Conservation (phyloP, 208 protist genomes). For the Leishmania amazonensis region DNA sequence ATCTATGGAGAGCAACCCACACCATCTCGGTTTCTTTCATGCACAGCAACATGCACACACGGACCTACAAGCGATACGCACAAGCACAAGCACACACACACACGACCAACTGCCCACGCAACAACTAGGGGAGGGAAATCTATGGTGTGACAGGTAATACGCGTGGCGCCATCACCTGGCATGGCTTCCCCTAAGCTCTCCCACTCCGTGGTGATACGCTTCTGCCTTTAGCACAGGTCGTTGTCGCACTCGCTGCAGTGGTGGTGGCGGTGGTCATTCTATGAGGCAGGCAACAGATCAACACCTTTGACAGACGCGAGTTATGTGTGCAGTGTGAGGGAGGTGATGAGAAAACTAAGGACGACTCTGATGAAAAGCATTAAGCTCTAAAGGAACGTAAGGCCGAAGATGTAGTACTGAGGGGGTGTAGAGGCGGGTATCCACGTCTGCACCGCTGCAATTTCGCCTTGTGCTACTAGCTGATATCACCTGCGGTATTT, state of each 20-base stretch:
- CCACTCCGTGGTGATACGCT: background rate
- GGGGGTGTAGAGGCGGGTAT: background rate
- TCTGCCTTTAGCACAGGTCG: background rate
- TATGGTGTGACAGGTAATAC: background rate
- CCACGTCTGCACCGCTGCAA: background rate
- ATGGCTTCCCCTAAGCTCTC: background rate
- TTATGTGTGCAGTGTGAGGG: background rate
- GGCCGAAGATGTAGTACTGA: background rate
- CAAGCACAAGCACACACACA: background rate
- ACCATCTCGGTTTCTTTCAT: background rate
- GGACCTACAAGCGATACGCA: background rate
- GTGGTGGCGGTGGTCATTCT: background rate
- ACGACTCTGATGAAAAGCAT: background rate
- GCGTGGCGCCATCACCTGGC: too few relatives aligned
- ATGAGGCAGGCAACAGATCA: background rate
- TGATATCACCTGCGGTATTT: background rate
- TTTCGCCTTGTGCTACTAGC: background rate
- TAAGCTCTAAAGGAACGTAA: background rate
- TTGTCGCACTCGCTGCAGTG: background rate
- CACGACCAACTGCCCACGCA: background rate
- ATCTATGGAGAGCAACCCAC: background rate
- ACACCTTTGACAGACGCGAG: background rate
- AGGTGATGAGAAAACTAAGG: background rate
- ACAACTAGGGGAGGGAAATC: background rate
- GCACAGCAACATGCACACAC: background rate